phyloP scores from a whole-genome alignment of 441 rosid genomes.

The Adansonia rubrostipa region DNA sequence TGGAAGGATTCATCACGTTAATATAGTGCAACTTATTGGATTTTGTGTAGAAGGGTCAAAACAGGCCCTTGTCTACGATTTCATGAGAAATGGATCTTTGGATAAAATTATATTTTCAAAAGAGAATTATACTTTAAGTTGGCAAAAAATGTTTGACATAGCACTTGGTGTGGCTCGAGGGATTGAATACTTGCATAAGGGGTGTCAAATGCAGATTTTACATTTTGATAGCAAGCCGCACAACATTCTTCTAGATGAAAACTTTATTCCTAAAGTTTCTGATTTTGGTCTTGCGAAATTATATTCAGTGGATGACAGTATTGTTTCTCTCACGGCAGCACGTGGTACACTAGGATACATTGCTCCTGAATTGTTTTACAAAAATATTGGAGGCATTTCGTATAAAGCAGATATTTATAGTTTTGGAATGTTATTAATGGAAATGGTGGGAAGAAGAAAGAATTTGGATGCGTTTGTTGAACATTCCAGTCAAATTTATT shows the following conservation, averaged over 20 bases:
- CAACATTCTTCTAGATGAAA: constrained; percentile 22
- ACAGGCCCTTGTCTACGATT: constrained; percentile 24
- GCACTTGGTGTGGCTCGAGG: constrained; percentile 50
- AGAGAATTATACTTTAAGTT: constrained; percentile 30
- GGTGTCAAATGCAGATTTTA: constrained; percentile 40
- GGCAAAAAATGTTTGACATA: constrained; percentile 45
- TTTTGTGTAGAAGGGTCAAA: constrained; percentile 3
- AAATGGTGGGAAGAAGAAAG: constrained; percentile 28
- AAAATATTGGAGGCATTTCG: constrained; percentile 27
- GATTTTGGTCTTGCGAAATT: constrained; percentile 32
- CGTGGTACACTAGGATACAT: constrained; percentile 29
- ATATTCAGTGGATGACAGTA: neutral
- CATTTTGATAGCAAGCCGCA: constrained; percentile 51
- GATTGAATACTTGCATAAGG: constrained; percentile 45
- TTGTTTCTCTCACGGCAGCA: neutral
- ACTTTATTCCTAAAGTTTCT: constrained; percentile 25
- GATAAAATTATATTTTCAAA: constrained; percentile 38
- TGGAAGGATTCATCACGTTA: neutral
- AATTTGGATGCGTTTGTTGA: neutral
- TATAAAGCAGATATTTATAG: constrained; percentile 28
- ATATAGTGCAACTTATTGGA: constrained; percentile 1
- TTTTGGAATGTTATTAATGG: constrained; percentile 33
- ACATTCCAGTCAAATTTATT: constrained; percentile 22
- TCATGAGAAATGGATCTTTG: constrained; percentile 46
- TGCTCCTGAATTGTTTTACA: constrained; percentile 25